phyloP scores from a whole-genome alignment of 371 early-diverging fungal species.

The Apophysomyces sp. region DNA sequence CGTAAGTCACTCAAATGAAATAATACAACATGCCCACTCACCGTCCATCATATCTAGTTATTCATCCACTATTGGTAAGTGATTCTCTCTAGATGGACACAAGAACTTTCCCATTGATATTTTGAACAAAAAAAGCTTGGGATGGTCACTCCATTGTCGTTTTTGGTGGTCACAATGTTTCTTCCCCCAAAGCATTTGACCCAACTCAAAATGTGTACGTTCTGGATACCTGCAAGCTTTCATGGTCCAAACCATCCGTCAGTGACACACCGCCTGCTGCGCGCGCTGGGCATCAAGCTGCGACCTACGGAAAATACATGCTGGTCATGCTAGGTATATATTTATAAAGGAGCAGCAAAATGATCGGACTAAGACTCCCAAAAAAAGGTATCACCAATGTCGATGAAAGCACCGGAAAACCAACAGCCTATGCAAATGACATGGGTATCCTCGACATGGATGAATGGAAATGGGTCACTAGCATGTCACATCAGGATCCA shows the following conservation, averaged over 20 bases:
- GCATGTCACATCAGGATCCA: constrained; percentile 9
- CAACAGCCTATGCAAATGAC: constrained; percentile 17
- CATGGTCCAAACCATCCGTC: constrained; percentile 30
- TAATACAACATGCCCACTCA: background rate
- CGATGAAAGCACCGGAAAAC: background rate
- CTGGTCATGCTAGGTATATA: constrained; percentile 33
- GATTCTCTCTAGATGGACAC: background rate
- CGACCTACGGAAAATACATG: constrained; percentile 39
- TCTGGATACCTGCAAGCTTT: constrained; percentile 40
- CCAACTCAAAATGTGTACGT: constrained; percentile 28
- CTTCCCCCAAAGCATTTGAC: background rate
- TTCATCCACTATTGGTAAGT: constrained; percentile 33
- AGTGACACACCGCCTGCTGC: constrained; percentile 26
- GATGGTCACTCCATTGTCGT: constrained; percentile 28
- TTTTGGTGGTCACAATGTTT: constrained; percentile 21
- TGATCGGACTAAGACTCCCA: background rate
- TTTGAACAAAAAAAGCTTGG: constrained; percentile 6
- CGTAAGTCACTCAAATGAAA: constrained; percentile 9
- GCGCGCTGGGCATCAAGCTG: constrained; percentile 35
- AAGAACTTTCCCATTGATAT: background rate
- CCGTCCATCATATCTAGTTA: constrained; percentile 24
- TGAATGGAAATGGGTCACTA: constrained; percentile 39
- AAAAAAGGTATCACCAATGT: constrained; percentile 3
- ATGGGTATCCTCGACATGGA: constrained; percentile 38
- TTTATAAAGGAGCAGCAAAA: background rate